Evolutionary conservation across 1,139 yeast genomes (phyloP).

Genomic region (Candida smagusa): DNA sequence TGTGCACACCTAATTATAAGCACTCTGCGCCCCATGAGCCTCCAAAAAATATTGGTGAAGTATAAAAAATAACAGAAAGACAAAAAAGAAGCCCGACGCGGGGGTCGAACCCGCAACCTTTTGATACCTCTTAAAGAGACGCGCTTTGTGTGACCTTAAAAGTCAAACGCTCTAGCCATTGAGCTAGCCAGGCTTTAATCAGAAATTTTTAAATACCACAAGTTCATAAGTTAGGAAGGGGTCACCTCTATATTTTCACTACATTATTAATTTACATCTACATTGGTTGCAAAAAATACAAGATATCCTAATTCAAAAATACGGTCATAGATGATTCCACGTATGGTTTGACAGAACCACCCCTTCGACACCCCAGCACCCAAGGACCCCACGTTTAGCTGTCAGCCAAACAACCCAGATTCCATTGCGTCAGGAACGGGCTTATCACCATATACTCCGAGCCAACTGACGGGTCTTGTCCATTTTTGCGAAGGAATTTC

Average conservation of each 20-base stretch:
- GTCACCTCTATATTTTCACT: no score
- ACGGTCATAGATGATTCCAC: background rate
- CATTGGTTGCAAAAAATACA: background rate
- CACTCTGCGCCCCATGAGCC: background rate
- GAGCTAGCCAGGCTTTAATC: conserved; percentile 23
- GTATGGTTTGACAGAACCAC: background rate
- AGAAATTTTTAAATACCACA: background rate
- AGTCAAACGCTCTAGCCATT: conserved; percentile 33
- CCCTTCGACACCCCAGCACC: background rate
- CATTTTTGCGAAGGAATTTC: conserved; percentile 26
- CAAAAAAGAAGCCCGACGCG: conserved; percentile 18
- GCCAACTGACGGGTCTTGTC: conserved; percentile 74
- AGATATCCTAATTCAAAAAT: background rate
- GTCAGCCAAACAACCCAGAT: conserved; percentile 67
- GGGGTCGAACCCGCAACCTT: conserved; percentile 24
- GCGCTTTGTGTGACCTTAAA: conserved; percentile 11
- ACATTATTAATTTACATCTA: no score
- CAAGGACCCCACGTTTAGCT: background rate
- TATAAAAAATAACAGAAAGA: background rate
- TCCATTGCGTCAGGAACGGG: conserved; percentile 68
- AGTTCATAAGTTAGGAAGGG: no score
- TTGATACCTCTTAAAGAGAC: conserved; percentile 12
- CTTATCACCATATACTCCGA: conserved; percentile 75
- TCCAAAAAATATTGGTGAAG: background rate
- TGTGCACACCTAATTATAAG: background rate